A percentile compares a stretch with the other conserved stretches of the same genome.
phyloP scores from a whole-genome alignment of 2,329 filamentous ascomycete genomes.

The Alternaria atra region DNA sequence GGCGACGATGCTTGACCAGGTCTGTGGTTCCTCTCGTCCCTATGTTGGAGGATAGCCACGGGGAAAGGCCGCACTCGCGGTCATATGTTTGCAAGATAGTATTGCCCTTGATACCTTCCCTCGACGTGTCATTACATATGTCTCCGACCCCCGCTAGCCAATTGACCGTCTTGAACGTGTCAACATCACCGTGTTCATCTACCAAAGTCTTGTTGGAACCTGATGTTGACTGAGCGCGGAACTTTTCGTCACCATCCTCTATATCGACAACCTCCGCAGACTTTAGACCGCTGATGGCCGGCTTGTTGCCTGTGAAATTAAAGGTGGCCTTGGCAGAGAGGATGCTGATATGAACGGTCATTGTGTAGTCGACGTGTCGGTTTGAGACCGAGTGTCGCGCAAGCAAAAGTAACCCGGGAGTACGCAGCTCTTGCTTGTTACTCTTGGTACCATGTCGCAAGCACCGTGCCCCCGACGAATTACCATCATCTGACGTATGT shows the following conservation, averaged over 20 bases:
- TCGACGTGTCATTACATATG: not conserved
- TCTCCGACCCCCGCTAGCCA: slow-evolving; percentile 17
- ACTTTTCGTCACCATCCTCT: not conserved
- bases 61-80: not conserved
- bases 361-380: not conserved
- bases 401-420: not conserved
- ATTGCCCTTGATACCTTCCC: not conserved
- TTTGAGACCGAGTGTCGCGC: not conserved
- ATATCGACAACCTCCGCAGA: not conserved
- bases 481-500: slow-evolving; percentile 19
- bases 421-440: not conserved
- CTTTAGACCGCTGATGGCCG: not conserved
- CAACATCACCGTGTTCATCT: not conserved
- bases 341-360: slow-evolving; percentile 5
- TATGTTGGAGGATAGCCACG: not conserved
- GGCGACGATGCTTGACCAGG: not conserved
- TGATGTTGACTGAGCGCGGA: not conserved
- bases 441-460: not conserved
- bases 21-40: not conserved
- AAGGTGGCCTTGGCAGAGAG: slow-evolving; percentile 1
- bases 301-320: not conserved
- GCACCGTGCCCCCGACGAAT: slow-evolving; percentile 7
- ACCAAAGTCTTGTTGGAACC: slow-evolving; percentile 1
- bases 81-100: not conserved
- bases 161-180: not conserved